Conservation (phyloP, 345 rosid species). For the Salix caprea region DNA sequence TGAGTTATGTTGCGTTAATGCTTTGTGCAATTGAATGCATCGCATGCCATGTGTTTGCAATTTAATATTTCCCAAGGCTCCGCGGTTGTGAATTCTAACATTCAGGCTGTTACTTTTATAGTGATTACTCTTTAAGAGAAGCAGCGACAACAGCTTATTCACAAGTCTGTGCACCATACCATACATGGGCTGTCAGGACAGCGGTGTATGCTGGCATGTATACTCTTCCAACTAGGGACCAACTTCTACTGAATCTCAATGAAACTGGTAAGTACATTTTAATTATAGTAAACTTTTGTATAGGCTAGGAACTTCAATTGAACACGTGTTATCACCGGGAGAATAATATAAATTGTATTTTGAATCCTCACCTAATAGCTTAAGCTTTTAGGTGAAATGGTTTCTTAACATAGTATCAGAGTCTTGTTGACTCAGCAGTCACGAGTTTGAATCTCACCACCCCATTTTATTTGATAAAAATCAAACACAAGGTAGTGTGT, state of each 20-base stretch:
- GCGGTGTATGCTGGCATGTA: conserved; percentile 96
- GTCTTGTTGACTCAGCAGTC: too few relatives aligned
- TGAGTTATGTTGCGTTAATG: too few relatives aligned
- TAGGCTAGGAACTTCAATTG: not conserved
- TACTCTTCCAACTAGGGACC: conserved; percentile 76
- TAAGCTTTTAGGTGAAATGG: too few relatives aligned
- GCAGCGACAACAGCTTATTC: conserved; percentile 85
- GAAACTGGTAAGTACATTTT: conserved; percentile 57
- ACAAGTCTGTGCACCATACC: conserved; percentile 85
- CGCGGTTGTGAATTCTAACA: not conserved
- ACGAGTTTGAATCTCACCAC: too few relatives aligned
- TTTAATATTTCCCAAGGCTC: not conserved
- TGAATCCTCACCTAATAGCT: too few relatives aligned
- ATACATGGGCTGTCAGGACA: conserved; percentile 77
- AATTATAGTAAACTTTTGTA: too few relatives aligned
- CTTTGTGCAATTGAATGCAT: not conserved
- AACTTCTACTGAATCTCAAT: conserved; percentile 62
- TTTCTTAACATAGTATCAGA: too few relatives aligned
- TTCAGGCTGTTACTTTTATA: not conserved
- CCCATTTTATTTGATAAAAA: too few relatives aligned
- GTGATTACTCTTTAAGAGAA: conserved; percentile 64
- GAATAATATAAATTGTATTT: too few relatives aligned
- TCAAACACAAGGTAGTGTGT: too few relatives aligned
- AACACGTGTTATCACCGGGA: not conserved
- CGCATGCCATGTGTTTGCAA: not conserved